Evolutionary conservation across 768 basidiomycete genomes (phyloP), one percentile per base, ranked within the genome.

Genomic region (Phylloporus scabripes): DNA sequence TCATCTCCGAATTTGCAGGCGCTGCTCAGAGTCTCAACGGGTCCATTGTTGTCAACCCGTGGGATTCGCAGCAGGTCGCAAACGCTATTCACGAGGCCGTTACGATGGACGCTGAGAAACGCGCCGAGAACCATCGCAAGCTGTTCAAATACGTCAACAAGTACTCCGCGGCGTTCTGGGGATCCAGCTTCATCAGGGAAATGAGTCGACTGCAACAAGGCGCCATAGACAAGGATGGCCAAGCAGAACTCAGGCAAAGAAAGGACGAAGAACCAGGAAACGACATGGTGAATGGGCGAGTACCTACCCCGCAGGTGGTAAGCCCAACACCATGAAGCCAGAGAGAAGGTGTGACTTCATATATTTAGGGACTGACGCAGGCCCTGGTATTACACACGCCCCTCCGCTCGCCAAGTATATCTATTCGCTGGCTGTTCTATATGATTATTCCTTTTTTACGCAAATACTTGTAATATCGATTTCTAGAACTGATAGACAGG

Each of bases 21-120:
- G 96, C 96, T 9, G 94, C 92, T 14, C 94, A 97, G 70, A 88
- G 84, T 55, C 72, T 99, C 53, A 97, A 98, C 65, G 96, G 96
- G 18, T 89, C 87, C 29, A 78, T 99, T 58, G 92, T 99, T 63
- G 92, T 98, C 61, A 99, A 99, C 73, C 96, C 96, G 18, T 94
- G 96, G 95, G 96, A 98, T 67, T 88, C 88, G n/a, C 94, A 97
- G 67, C 86, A 93, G 61, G 92, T 96, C 43, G 96, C 96, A 1
- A 85, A 97, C 62, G 92, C 93, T n/a, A 96, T 99, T 50, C 85
- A 92, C 69, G 85, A 91, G 66, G 92, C 96, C 0, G 85, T 98
- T 50, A 92, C 87, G 14, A 93, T 94, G 89, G 80, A 84, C 42
- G 74, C 79, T 4, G 81, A 83, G 39, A 81, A 78, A 34, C 80